Conservation (phyloP, 257 asterid species). For the Mentha longifolia region DNA sequence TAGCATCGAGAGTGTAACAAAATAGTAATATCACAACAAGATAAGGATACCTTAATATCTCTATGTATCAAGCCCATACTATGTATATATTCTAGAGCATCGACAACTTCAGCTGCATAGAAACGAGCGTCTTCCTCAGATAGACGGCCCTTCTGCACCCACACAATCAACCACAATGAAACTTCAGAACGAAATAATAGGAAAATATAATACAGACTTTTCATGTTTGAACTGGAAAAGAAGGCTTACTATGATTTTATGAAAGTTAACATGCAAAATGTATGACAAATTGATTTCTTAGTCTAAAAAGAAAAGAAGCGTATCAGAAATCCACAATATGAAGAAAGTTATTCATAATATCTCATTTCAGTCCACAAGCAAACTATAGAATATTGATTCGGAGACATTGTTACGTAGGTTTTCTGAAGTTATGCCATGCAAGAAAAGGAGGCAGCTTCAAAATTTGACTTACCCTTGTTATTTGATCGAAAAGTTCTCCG, state of each 20-base stretch:
- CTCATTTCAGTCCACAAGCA: neutral
- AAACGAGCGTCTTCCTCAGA: constrained; percentile 94
- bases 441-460: constrained; percentile 17
- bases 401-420: constrained; percentile 12
- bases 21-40: constrained; percentile 9
- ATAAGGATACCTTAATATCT: constrained; percentile 82
- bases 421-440: neutral
- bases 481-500: constrained; percentile 98
- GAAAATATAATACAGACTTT: neutral
- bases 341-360: too few species aligned
- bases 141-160: constrained; percentile 87
- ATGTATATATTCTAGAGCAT: constrained; percentile 97
- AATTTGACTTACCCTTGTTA: constrained; percentile 72
- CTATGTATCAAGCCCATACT: constrained; percentile 95
- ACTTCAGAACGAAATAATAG: constrained; percentile 6
- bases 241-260: neutral
- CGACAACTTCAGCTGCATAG: constrained; percentile 98
- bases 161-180: constrained; percentile 29
- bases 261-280: too few species aligned
- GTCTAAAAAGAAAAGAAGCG: neutral
- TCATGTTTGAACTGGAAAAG: constrained; percentile 6
- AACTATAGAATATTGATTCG: constrained; percentile 9
- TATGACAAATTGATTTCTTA: neutral
- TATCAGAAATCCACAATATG: neutral
- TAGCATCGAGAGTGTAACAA: constrained; percentile 37